These are phyloP conservation scores for Cyclocybe cylindracea DNA, from an alignment of 768 basidiomycete species.

Conservation along the genomic window DNA sequence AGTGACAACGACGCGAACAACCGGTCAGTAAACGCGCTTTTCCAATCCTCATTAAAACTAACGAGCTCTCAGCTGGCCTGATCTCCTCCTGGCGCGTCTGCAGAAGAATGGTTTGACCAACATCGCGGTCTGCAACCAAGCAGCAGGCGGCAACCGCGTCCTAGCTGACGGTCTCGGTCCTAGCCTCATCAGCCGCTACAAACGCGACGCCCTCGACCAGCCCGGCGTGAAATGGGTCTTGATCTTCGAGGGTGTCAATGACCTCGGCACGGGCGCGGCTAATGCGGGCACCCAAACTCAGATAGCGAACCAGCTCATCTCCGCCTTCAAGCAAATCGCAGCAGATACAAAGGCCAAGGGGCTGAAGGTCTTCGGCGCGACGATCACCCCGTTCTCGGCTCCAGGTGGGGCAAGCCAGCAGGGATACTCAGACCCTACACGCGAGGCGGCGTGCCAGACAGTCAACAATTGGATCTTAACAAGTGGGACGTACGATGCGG, in stretches of 20 bases:
- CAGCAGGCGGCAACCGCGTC: slow-evolving; percentile 53
- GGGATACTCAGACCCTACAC: slow-evolving; percentile 34
- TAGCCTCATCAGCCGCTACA: slow-evolving; percentile 46
- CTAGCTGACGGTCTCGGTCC: slow-evolving; percentile 51
- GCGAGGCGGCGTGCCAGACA: slow-evolving; percentile 41
- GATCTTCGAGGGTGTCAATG: slow-evolving; percentile 58
- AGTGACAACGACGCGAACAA: slow-evolving; percentile 46
- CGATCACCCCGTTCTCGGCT: slow-evolving; percentile 50
- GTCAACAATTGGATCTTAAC: slow-evolving; percentile 45
- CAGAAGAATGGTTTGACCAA: slow-evolving; percentile 33
- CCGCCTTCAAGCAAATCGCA: slow-evolving; percentile 46
- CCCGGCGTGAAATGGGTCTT: slow-evolving; percentile 46
- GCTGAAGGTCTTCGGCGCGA: slow-evolving; percentile 48
- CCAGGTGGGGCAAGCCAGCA: slow-evolving; percentile 32
- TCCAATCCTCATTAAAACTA: background rate
- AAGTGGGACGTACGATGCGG: slow-evolving; percentile 43
- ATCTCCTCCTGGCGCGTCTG: slow-evolving; percentile 43
- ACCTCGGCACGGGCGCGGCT: slow-evolving; percentile 44
- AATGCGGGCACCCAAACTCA: slow-evolving; percentile 33
- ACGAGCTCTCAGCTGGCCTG: slow-evolving; percentile 41
- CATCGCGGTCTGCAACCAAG: slow-evolving; percentile 50
- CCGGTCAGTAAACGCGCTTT: slow-evolving; percentile 27
- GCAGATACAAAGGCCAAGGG: slow-evolving; percentile 40
- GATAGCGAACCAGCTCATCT: slow-evolving; percentile 42
- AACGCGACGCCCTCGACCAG: slow-evolving; percentile 51